Evolutionary conservation across 2,329 filamentous ascomycete genomes (phyloP), one percentile per base, ranked within the genome.

Genomic region (Ophiostoma triangulosporum): DNA sequence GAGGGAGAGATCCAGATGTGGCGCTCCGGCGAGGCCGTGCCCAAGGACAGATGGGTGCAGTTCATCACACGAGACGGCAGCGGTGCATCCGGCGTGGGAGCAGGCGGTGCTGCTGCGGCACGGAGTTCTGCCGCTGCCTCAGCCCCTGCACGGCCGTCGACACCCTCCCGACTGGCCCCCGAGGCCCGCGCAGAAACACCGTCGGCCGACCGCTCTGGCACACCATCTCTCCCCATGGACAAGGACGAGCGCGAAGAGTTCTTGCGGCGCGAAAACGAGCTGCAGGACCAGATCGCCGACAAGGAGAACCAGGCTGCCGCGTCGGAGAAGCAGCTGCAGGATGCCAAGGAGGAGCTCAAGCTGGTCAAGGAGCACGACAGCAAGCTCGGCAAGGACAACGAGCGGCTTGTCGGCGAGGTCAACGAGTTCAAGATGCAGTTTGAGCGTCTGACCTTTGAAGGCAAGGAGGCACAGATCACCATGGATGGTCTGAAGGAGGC

Each of bases 231-330:
- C 60, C 81, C 88, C 36, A 74, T 97, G 56, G 93, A 98, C 54
- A 96, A 95, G 70, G 93, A 98, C 61, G 93, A 98, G 70, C 84
- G 89, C 57, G 93, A 98, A 63, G 93, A 98, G 66, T 98, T 97
- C 63, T 69, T 98, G 59, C 81, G 88, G 62, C 82, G 93, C 53
- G 93, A 98, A 67, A 98, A 98, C 62, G 93, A 98, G 66, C 77
- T 98, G 40, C 93, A 97, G 66, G 93, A 98, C 65, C 91, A 97
- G 70, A 78, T 98, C 52, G 84, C 93, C 2, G 93, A 98, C 69
- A 93, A 84, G 69, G 93, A 98, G 68, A 83, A 85, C 3, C 82
- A 85, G 60, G 83, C 94, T 40, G 81, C 83, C 7, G 77, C 83
- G 27, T 80, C 84, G 0, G 91, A 97, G 67, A 86, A 93, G 68